These are phyloP conservation scores for Ophiocordyceps robertsii DNA, from an alignment of 2,329 filamentous ascomycete species.

Conservation along the genomic window DNA sequence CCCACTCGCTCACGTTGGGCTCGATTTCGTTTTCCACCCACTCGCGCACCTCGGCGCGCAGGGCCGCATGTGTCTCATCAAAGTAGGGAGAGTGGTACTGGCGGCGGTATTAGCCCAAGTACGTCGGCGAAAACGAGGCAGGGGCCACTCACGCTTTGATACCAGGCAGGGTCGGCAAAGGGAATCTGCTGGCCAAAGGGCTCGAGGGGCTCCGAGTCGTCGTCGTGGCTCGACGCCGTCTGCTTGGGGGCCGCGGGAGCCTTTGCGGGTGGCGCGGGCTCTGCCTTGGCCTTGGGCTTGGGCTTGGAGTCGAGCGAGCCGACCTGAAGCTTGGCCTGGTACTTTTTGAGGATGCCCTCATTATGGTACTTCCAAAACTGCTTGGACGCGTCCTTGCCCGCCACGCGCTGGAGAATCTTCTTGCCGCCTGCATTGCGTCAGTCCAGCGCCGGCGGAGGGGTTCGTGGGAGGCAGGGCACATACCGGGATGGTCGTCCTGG, in stretches of 20 bases:
- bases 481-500: conserved; percentile 73
- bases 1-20: conserved; percentile 90
- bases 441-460: not conserved
- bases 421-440: conserved; percentile 34
- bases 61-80: conserved; percentile 84
- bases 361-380: conserved; percentile 71
- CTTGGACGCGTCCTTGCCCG: conserved; percentile 53
- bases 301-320: conserved; percentile 85
- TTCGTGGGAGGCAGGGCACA: conserved; percentile 10
- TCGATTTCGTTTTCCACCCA: conserved; percentile 87
- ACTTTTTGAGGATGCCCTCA: conserved; percentile 79
- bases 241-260: conserved; percentile 16
- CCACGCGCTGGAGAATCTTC: conserved; percentile 50
- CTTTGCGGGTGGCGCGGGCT: conserved; percentile 27
- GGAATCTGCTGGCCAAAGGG: conserved; percentile 77
- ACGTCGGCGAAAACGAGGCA: too few species aligned
- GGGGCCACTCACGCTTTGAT: conserved; percentile 59
- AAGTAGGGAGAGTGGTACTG: conserved; percentile 94
- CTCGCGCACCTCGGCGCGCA: conserved; percentile 79
- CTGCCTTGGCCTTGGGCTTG: conserved; percentile 40
- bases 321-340: conserved; percentile 60
- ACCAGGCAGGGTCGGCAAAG: conserved; percentile 88
- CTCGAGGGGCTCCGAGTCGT: conserved; percentile 61
- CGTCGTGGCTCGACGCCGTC: conserved; percentile 17
- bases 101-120: not conserved